Evolutionary conservation across 805 yeast genomes (phyloP), one percentile per base, ranked within the genome.

Genomic region (Isabelozyma heimii): DNA sequence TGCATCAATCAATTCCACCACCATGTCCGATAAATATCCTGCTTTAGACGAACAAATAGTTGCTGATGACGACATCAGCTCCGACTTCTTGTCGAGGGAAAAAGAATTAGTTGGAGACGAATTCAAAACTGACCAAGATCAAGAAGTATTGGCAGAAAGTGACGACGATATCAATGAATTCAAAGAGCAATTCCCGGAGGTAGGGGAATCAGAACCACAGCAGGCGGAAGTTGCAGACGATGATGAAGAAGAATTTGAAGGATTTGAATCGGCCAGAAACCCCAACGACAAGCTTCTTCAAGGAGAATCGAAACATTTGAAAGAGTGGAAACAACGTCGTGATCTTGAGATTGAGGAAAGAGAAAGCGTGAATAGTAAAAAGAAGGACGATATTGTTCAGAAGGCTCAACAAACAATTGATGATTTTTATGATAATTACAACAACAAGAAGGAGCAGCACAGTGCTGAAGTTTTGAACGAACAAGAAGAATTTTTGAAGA

Each of bases 391-490:
- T 51, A 77, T 90, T 50, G 80, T 86, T 48, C 79, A 81, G 45
- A 85, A 85, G 53, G 98, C 98, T 8, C 81, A 82, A 61, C 83
- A 84, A 64, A 84, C 90, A 47, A 82, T 91, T 61, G 97, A 92
- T 65, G 96, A 88, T 54, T 92, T 92, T 67, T 92, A 92, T 68
- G 96, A 89, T 59, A 85, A 85, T 62, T 92, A 92, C 76, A 91
- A 89, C 72, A 75, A 78, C 62, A 91, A 91, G 73, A 87, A 84
- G 67, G 92, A 89, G 46, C 79, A 79, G 55, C 81, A 83, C 45
- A 72, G 84, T 48, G 84, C 81, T 51, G 77, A 79, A 50, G 85
- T 88, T 10, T 75, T 77, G 63, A 73, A 75, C 45, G 94, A 87
- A 57, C 89, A 89, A 57, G 83, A 81, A 55, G 82, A 80, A 51